phyloP scores from a whole-genome alignment of 257 asterid species.

The Solanum medicagineum region DNA sequence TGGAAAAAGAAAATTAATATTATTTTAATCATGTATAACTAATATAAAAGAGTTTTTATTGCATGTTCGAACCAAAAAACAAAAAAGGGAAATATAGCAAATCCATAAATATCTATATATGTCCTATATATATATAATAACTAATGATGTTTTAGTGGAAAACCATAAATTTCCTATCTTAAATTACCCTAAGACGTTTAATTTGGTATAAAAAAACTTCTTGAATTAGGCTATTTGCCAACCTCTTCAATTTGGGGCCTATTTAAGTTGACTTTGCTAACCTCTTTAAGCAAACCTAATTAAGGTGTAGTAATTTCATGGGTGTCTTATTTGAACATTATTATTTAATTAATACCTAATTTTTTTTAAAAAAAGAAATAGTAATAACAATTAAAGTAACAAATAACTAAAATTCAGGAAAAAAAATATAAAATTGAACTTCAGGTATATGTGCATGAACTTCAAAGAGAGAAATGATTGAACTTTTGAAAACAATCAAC shows the following conservation, averaged over 20 bases:
- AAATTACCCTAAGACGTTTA: not conserved
- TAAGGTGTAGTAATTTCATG: not conserved
- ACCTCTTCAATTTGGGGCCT: not conserved
- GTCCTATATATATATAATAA: not conserved
- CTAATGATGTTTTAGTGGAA: not conserved
- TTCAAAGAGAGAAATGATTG: not conserved
- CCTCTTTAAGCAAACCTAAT: not conserved
- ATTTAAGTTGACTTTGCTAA: not conserved
- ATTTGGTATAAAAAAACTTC: not conserved
- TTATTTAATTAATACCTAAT: not conserved
- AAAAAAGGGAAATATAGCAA: not conserved
- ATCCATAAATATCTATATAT: not conserved
- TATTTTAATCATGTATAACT: no score
- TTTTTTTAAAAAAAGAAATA: not conserved
- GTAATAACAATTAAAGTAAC: not conserved
- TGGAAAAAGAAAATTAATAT: no score
- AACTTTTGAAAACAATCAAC: no score
- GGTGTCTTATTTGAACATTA: no score
- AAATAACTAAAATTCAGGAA: not conserved
- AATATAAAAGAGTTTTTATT: no score
- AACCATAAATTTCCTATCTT: not conserved
- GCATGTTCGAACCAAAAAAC: not conserved
- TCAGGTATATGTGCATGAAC: not conserved
- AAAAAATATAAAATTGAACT: not conserved
- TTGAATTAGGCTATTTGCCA: not conserved